Evolutionary conservation across 768 basidiomycete genomes (phyloP).

Genomic region (Mrakia gelida): DNA sequence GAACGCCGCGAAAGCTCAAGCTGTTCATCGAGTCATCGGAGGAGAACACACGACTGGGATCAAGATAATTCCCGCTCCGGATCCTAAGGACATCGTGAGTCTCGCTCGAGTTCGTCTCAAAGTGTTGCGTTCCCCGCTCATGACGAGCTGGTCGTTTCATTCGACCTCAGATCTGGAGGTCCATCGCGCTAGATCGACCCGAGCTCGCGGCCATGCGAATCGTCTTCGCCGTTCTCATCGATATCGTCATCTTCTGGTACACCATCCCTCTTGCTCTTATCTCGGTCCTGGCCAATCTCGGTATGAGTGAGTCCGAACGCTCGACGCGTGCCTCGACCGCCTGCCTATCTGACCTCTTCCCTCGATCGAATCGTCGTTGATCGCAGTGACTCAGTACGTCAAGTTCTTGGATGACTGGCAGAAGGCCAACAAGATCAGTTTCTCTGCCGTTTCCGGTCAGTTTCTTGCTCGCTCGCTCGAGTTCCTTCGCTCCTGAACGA

Average conservation of each 20-base stretch:
- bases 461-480: neutral
- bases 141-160: no score
- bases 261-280: constrained; percentile 21
- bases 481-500: neutral
- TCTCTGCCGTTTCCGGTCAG: neutral
- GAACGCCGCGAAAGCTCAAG: constrained; percentile 10
- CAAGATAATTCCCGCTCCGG: constrained; percentile 5
- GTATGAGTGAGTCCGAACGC: neutral
- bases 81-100: constrained; percentile 12
- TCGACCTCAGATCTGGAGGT: neutral
- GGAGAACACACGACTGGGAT: constrained; percentile 5
- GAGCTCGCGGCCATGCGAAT: neutral
- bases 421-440: neutral
- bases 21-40: neutral
- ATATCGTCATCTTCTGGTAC: constrained; percentile 15
- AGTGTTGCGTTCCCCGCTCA: no score
- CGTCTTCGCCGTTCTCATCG: neutral
- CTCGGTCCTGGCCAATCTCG: constrained; percentile 14
- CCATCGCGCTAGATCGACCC: neutral
- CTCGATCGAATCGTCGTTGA: neutral
- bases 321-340: neutral
- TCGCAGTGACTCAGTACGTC: constrained; percentile 8
- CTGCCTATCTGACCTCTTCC: neutral
- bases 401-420: constrained; percentile 7
- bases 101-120: no score